phyloP scores from a whole-genome alignment of 2,329 filamentous ascomycete genomes.

The Cordyceps javanica region DNA sequence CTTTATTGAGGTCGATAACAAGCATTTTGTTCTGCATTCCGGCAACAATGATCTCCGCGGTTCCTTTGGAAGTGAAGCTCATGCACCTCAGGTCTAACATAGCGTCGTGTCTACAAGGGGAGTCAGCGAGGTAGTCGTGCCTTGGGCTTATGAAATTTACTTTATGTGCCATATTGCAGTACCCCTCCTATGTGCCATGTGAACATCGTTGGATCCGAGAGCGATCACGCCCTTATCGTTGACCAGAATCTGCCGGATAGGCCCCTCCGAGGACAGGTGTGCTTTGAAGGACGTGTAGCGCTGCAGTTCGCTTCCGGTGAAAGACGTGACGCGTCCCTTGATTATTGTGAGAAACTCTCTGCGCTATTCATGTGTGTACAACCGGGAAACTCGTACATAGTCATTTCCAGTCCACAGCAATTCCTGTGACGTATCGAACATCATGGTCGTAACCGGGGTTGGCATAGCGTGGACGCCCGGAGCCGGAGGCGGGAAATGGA shows the following conservation, averaged over 20 bases:
- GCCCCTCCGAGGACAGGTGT: constrained; percentile 65
- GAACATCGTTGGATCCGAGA: constrained; percentile 75
- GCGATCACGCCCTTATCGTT: constrained; percentile 86
- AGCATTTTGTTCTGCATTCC: constrained; percentile 86
- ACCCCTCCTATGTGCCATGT: constrained; percentile 81
- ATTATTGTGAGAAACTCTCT: constrained; percentile 19
- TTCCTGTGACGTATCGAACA: constrained; percentile 85
- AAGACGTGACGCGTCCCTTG: constrained; percentile 82
- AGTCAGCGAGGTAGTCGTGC: constrained; percentile 16
- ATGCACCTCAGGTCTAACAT: constrained; percentile 90
- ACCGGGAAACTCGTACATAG: constrained; percentile 52
- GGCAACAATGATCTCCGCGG: constrained; percentile 77
- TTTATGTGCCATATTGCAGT: constrained; percentile 82
- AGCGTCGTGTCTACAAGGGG: constrained; percentile 50
- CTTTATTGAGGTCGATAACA: constrained; percentile 63
- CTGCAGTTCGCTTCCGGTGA: constrained; percentile 78
- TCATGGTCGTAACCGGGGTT: constrained; percentile 70
- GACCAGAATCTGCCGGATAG: constrained; percentile 82
- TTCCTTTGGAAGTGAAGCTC: constrained; percentile 86
- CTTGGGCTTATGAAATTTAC: constrained; percentile 35
- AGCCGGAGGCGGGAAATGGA: constrained; percentile 73
- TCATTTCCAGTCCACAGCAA: constrained; percentile 91
- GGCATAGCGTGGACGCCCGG: constrained; percentile 64
- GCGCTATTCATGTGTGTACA: neutral
- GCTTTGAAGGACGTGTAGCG: constrained; percentile 86